Base-by-base conservation (phyloP, 2,329 filamentous ascomycete species). In the Epichloe gansuensis region DNA sequence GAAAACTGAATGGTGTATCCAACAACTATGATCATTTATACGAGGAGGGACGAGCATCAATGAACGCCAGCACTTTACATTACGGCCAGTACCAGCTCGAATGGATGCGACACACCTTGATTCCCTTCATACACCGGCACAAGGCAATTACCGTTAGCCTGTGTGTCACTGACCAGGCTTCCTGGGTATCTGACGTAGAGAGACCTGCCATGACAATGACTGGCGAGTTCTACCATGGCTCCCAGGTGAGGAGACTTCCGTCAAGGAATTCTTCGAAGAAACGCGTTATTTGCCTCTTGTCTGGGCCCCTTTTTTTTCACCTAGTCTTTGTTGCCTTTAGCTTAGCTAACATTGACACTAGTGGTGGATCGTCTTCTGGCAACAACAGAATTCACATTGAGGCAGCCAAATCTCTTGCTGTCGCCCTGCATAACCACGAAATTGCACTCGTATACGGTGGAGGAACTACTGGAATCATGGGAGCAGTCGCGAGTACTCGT, bases 391-490 rank as follows among this genome's bases (percentile, higher is more conserved):
- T 75, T 3, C 88, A 95, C 68, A 70, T 93, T 61, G 82, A 83
- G 66, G 83, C 89, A 5, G 91, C 91, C 3, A 84, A 84, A 44
- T 70, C 78, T 31, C 81, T 97, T 11, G 91, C 85, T 49, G 73
- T 74, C 34, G 74, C 77, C 57, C 84, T 96, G 70, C 85, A 89
- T 64, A 75, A 77, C 49, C 77, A 86, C 63, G 82, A 86, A 66
- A 88, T 93, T 62, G 77, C 79, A 5, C 81, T 97, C 25, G 88
- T 96, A 58, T 97, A 96, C 69, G 91, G 91, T 60, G 91, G 91
- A 59, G 91, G 91, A 62, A 96, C 91, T 2, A 82, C 88, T 35
- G 91, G 91, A 4, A 77, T 97, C 42, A 97, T 97, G 91, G 91
- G 91, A 63, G 89, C 95, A 65, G 70, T 96, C 12, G 88, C 91